phyloP scores from a whole-genome alignment of 768 basidiomycete species.

The Tricholoma terreum region DNA sequence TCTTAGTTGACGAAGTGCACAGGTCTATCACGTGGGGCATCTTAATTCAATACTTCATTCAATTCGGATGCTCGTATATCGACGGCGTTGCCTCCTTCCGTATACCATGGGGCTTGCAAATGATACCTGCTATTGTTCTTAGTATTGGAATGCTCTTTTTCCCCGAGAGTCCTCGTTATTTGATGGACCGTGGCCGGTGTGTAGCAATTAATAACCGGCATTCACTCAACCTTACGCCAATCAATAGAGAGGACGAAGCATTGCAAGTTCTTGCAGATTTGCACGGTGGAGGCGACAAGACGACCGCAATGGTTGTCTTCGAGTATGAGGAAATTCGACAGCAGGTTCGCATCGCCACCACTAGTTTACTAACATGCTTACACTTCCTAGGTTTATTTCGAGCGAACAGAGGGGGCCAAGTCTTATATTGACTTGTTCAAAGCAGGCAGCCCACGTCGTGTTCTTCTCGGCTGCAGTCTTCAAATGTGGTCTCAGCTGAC shows the following conservation, averaged over 20 bases:
- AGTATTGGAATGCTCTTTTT: slow-evolving; percentile 64
- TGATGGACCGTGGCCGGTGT: slow-evolving; percentile 59
- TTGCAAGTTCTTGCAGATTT: slow-evolving; percentile 72
- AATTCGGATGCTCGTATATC: slow-evolving; percentile 75
- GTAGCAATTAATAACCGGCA: slow-evolving; percentile 1
- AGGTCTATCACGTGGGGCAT: slow-evolving; percentile 77
- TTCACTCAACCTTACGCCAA: not conserved
- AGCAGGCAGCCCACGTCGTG: slow-evolving; percentile 65
- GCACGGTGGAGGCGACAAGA: slow-evolving; percentile 59
- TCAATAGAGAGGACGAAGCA: slow-evolving; percentile 52
- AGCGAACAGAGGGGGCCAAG: slow-evolving; percentile 69
- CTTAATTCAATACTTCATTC: slow-evolving; percentile 70
- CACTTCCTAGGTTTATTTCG: slow-evolving; percentile 44
- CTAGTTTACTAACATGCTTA: not conserved
- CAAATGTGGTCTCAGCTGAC: slow-evolving; percentile 81
- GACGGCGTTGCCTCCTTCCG: slow-evolving; percentile 70
- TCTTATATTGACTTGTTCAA: slow-evolving; percentile 66
- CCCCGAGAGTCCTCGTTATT: slow-evolving; percentile 71
- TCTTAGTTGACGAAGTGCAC: not conserved
- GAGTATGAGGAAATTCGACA: slow-evolving; percentile 69
- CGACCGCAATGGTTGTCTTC: slow-evolving; percentile 60
- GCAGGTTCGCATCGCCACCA: slow-evolving; percentile 23
- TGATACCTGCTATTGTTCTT: slow-evolving; percentile 73
- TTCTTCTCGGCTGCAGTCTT: slow-evolving; percentile 62
- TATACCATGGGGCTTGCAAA: slow-evolving; percentile 77